Base-by-base conservation (phyloP, 805 yeast species). In the Pichia gijzeniarum region DNA sequence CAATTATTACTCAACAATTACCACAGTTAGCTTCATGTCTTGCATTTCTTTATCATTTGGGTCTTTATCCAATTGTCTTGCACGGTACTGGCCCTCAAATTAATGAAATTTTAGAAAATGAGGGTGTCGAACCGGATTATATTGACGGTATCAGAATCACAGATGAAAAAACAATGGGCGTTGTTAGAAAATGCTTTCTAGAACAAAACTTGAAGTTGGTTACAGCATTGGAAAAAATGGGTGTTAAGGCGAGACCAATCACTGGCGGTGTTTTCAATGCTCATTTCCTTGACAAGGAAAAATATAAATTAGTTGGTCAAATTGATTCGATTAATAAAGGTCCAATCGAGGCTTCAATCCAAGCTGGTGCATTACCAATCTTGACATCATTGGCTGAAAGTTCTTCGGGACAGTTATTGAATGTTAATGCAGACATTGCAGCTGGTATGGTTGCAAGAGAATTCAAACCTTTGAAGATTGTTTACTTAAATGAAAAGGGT, bases 21-120 rank as follows among this genome's bases (percentile, higher is more conserved):
- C 85, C 89, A 9, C 96, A 91, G 68, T 72, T 93, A 56, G 99
- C 99, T 0, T 86, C 96, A 1, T 90, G 97, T 60, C 73, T 93
- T 52, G 97, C 98, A 4, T 93, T 93, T 67, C 72, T 93, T 53
- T 93, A 93, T 71, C 99, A 93, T 61, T 96, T 93, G 42, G 99
- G 99, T 12, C 76, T 93, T 49, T 93, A 89, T 59, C 99, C 99
- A 21, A 89, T 93, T 51, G 95, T 93, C 9, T 75, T 93, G 48
- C 99, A 93, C 62, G 99, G 99, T 25, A 93, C 99, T 1, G 99
- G 99, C 17, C 99, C 99, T 6, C 99, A 93, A 69, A 93, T 93
- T 69, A 93, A 93, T 63, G 95, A 85, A 59, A 78, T 89, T 55
- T 74, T 93, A 48, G 99, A 93, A 66, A 82, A 81, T 42, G 95